Conservation (phyloP, 2,329 filamentous ascomycete species). For the Ophiocordyceps polyrhachis-furcata region DNA sequence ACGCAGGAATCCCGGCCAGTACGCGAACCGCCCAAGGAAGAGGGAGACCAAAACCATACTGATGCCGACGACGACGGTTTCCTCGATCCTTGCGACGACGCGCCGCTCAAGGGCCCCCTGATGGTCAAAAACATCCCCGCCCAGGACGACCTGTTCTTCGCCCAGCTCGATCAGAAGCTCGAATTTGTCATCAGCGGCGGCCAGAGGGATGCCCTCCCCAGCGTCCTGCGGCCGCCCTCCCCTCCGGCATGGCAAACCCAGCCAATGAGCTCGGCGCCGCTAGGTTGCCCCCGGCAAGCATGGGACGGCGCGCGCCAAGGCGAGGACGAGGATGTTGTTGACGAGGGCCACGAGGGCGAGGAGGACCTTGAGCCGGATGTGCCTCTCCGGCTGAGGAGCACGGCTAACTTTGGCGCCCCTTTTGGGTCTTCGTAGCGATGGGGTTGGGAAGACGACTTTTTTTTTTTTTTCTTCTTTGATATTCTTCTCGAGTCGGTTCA, state of each 20-base stretch:
- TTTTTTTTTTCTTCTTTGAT: background rate
- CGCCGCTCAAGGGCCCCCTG: constrained; percentile 29
- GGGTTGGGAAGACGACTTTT: background rate
- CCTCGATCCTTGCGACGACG: constrained; percentile 24
- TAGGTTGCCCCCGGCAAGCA: too few species aligned
- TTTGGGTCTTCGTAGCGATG: constrained; percentile 17
- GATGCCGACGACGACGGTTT: constrained; percentile 5
- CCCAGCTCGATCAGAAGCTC: constrained; percentile 30
- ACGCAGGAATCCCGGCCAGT: background rate
- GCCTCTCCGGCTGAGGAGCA: constrained; percentile 25
- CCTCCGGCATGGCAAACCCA: background rate
- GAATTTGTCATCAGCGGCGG: constrained; percentile 26
- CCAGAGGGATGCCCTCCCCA: constrained; percentile 26
- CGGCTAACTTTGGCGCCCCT: constrained; percentile 28
- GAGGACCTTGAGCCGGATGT: constrained; percentile 21
- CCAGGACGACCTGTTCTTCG: constrained; percentile 35
- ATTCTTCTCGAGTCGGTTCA: background rate
- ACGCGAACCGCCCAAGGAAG: background rate
- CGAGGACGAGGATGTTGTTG: constrained; percentile 1
- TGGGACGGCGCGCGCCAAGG: constrained; percentile 4
- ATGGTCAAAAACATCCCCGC: constrained; percentile 36
- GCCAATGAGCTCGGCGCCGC: too few species aligned
- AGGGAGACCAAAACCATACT: background rate
- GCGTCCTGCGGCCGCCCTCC: constrained; percentile 13
- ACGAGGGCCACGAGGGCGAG: constrained; percentile 8